Evolutionary conservation across 257 asterid genomes (phyloP), one percentile per base, ranked within the genome.

Genomic region (Ballota nigra): DNA sequence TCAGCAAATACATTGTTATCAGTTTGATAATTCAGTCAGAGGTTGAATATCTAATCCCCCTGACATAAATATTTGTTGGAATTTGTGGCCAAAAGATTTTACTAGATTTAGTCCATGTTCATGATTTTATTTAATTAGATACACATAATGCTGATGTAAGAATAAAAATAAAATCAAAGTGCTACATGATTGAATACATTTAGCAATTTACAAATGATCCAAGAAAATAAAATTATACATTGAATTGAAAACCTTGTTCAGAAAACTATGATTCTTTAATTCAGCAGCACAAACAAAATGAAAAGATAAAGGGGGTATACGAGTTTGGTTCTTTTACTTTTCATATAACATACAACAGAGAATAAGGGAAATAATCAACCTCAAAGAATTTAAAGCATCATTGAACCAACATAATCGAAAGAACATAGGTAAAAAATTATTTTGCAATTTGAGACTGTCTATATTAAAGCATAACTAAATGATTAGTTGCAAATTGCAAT

Each of bases 401-500:
- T 58, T 9, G 20, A 62, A 34, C 34, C 38, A 38, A 49, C 52
- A 2, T 3, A 5, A 22, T 36, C 4, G 12, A 31, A 63, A n/a
- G 43, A 15, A 20, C 15, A 33, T 49, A 9, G 31, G 9, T 20
- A n/a, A 15, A 47, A 20, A 28, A 8, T 45, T 6, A 45, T 16
- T 8, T 22, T 23, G 19, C n/a, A 61, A 13, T 63, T 22, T 33
- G 26, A 10, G 53, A 41, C 59, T 52, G 19, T 53, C 13, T 7
- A 53, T 31, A 61, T n/a, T 12, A 34, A 61, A 4, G 9, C 61
- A 45, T 78, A 89, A 92, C 91, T 49, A 89, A 53, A 77, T 89
- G 91, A 53, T 89, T 89, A 64, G 96, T 89, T 6, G 96, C 96
- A 71, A 89, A 89, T 64, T 89, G 96, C 89, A 86, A 38, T 63